These are phyloP conservation scores for Coemansia sp. DNA, from an alignment of 192 early-diverging fungal species.

Conservation along the genomic window DNA sequence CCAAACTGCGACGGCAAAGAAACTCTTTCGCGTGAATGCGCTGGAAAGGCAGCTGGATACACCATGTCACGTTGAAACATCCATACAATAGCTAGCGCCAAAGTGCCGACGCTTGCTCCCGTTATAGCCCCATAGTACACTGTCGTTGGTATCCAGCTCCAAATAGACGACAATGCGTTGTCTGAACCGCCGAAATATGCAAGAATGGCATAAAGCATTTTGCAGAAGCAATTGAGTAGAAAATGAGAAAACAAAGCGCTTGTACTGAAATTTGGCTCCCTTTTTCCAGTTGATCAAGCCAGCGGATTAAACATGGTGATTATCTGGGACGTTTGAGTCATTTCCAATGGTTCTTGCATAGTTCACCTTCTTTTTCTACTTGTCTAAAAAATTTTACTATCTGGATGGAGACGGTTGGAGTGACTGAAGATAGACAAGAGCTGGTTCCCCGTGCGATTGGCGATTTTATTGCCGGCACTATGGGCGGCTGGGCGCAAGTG, in stretches of 20 bases:
- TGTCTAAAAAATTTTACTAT: background rate
- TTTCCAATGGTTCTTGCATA: background rate
- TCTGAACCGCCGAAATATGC: slow-evolving; percentile 39
- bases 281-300: too few relatives aligned
- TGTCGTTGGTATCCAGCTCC: slow-evolving; percentile 33
- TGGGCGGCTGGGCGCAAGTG: slow-evolving; percentile 68
- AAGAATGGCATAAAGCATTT: slow-evolving; percentile 47
- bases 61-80: slow-evolving; percentile 75
- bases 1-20: slow-evolving; percentile 67
- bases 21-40: slow-evolving; percentile 51
- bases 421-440: slow-evolving; percentile 22
- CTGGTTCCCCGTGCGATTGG: slow-evolving; percentile 41
- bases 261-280: too few relatives aligned
- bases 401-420: slow-evolving; percentile 35
- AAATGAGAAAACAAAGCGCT: background rate
- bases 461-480: slow-evolving; percentile 49
- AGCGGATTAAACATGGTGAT: background rate
- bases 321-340: background rate
- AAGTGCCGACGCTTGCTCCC: slow-evolving; percentile 8
- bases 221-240: slow-evolving; percentile 2
- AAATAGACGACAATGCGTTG: slow-evolving; percentile 18
- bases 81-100: slow-evolving; percentile 54
- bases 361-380: background rate
- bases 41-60: slow-evolving; percentile 65
- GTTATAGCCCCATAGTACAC: slow-evolving; percentile 27